Conservation (phyloP, 1,284 basidiomycete genomes). For the Taiwanofungus camphoratus region DNA sequence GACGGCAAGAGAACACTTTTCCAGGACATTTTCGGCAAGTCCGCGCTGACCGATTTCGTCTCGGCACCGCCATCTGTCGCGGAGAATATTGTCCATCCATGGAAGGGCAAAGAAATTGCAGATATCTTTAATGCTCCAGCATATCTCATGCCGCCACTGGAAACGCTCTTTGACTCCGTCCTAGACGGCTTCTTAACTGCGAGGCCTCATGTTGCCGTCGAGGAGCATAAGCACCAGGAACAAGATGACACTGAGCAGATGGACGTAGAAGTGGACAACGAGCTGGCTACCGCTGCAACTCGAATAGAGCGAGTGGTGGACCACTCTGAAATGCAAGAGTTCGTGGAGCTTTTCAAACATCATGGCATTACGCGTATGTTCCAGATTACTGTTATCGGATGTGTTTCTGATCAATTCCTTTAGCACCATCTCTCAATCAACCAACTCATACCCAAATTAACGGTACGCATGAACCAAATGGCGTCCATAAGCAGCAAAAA, state of each 20-base stretch:
- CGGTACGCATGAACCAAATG: constrained; percentile 20
- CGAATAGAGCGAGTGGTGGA: constrained; percentile 34
- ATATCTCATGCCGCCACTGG: constrained; percentile 77
- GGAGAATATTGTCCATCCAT: constrained; percentile 22
- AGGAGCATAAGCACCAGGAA: constrained; percentile 22
- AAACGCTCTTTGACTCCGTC: constrained; percentile 69
- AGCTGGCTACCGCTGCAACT: constrained; percentile 20
- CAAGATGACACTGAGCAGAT: constrained; percentile 31
- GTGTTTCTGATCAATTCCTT: background rate
- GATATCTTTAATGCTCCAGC: constrained; percentile 69
- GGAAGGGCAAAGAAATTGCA: constrained; percentile 36
- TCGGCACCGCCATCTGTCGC: constrained; percentile 17
- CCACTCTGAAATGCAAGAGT: constrained; percentile 40
- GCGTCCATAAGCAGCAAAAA: constrained; percentile 14
- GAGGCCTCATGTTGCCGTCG: constrained; percentile 13
- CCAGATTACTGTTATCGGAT: background rate
- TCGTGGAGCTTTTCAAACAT: constrained; percentile 46
- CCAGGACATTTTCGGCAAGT: constrained; percentile 79
- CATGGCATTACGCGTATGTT: constrained; percentile 40
- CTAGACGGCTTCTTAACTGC: constrained; percentile 59
- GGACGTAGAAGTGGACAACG: constrained; percentile 38
- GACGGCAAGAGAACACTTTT: constrained; percentile 57
- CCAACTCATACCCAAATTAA: constrained; percentile 14
- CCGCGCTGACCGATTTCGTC: constrained; percentile 43
- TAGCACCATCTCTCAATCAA: constrained; percentile 11